Evolutionary conservation across 73 alveolate species (phyloP).

Genomic region (Paramecium pentaurelia): DNA sequence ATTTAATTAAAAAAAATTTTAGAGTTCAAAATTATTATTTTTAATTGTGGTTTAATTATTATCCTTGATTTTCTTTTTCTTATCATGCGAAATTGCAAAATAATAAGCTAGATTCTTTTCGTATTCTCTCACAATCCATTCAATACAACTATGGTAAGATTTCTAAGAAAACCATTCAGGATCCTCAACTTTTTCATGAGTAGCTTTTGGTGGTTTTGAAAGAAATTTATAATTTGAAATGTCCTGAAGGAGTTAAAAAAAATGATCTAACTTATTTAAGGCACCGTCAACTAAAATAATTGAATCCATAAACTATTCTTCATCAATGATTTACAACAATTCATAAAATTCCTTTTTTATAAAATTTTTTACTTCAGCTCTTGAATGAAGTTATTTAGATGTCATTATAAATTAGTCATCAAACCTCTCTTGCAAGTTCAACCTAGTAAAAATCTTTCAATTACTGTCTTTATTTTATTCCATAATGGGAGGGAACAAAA

Average conservation of each 20-base stretch:
- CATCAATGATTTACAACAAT: not conserved
- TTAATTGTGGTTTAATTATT: not conserved
- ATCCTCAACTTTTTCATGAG: not conserved
- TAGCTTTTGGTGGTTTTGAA: not conserved
- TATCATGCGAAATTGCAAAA: not conserved
- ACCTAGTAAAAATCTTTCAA: not conserved
- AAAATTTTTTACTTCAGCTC: not conserved
- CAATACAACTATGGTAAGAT: not conserved
- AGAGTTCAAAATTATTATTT: not conserved
- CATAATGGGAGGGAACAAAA: not conserved
- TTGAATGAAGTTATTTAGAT: not conserved
- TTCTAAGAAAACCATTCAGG: not conserved
- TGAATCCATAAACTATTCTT: not conserved
- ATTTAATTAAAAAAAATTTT: not conserved
- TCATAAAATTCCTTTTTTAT: not conserved
- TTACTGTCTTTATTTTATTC: not conserved
- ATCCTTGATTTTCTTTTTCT: not conserved
- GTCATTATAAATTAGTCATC: not conserved
- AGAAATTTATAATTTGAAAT: not conserved
- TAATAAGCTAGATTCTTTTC: not conserved
- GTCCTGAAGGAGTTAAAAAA: not conserved
- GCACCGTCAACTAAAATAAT: not conserved
- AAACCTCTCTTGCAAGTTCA: not conserved
- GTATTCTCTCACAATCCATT: not conserved
- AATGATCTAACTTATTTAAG: not conserved